phyloP scores from a whole-genome alignment of 1,284 basidiomycete genomes.

The Austroboletus niveus region DNA sequence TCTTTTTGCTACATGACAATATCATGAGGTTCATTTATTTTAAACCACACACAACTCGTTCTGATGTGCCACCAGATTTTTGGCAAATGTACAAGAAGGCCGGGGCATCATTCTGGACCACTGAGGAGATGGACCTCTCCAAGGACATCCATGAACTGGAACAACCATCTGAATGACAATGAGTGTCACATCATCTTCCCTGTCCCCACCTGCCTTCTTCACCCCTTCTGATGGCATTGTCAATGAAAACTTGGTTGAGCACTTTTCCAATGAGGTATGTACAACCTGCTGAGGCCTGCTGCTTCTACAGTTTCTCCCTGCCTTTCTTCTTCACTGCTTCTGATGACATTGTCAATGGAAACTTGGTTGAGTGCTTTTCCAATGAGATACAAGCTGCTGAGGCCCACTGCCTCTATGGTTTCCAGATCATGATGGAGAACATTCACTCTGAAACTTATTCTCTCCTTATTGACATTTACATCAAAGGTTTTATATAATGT shows the following conservation, averaged over 20 bases:
- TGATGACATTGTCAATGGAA: too few species aligned
- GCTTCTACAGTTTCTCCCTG: conserved; percentile 99
- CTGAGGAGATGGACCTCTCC: conserved; percentile 37
- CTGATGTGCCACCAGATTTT: conserved; percentile 30
- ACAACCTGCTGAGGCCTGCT: conserved; percentile 57
- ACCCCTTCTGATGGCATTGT: too few species aligned
- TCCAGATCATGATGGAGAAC: conserved; percentile 99
- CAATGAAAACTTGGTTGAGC: conserved; percentile 61
- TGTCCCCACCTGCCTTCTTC: conserved; percentile 63
- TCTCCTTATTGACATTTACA: conserved; percentile 96
- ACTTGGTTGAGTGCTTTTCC: conserved; percentile 76
- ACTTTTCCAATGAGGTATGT: conserved; percentile 73
- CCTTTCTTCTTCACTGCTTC: too few species aligned
- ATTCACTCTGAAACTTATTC: conserved; percentile 49
- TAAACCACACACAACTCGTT: not conserved
- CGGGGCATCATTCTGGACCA: conserved; percentile 32
- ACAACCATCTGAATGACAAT: conserved; percentile 87
- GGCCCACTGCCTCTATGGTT: conserved; percentile 97
- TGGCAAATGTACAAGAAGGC: conserved; percentile 96
- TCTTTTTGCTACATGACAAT: conserved; percentile 87
- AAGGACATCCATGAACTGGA: conserved; percentile 95
- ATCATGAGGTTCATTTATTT: conserved; percentile 67
- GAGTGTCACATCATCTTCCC: conserved; percentile 97
- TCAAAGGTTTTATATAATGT: conserved; percentile 86
- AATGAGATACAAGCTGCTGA: conserved; percentile 48